These are phyloP conservation scores for Hypoxylon crocopeplum DNA, from an alignment of 495 filamentous ascomycete genomes.

Conservation along the genomic window DNA sequence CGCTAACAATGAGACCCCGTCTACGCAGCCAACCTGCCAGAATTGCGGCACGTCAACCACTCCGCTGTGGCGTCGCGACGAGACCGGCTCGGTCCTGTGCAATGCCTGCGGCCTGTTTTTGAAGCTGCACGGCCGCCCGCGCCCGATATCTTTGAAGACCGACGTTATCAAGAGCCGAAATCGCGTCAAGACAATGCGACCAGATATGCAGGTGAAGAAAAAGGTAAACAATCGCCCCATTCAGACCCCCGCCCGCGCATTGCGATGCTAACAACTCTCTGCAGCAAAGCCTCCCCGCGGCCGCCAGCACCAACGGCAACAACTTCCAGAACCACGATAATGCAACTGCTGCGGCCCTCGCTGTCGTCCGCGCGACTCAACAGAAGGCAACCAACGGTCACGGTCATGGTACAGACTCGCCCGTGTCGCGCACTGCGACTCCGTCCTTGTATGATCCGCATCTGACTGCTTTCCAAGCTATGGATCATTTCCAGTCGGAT, in stretches of 20 bases:
- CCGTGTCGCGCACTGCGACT: constrained; percentile 85
- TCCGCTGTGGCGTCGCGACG: constrained; percentile 95
- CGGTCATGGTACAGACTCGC: constrained; percentile 81
- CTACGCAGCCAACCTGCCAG: constrained; percentile 91
- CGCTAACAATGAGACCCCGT: constrained; percentile 63
- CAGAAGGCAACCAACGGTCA: constrained; percentile 75
- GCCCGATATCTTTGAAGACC: constrained; percentile 96
- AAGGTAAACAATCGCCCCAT: constrained; percentile 64
- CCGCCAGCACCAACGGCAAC: constrained; percentile 64
- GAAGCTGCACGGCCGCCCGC: constrained; percentile 91
- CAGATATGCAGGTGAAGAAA: constrained; percentile 81
- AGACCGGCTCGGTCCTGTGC: constrained; percentile 95
- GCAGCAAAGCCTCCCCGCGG: constrained; percentile 57
- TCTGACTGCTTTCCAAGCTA: constrained; percentile 74
- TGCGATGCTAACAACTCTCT: constrained; percentile 23
- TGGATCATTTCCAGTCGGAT: constrained; percentile 65
- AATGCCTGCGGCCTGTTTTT: constrained; percentile 98
- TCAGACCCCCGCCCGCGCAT: constrained; percentile 6
- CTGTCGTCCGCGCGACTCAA: constrained; percentile 65
- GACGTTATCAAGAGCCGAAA: constrained; percentile 99
- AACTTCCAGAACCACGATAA: constrained; percentile 50
- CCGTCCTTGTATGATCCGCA: constrained; percentile 70
- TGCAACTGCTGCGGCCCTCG: constrained; percentile 44
- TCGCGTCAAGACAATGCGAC: constrained; percentile 84
- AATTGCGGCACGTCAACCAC: constrained; percentile 97